A percentile compares a stretch with the other conserved stretches of the same genome.
phyloP scores from a whole-genome alignment of 768 basidiomycete species.

The Calocybe cyanea region DNA sequence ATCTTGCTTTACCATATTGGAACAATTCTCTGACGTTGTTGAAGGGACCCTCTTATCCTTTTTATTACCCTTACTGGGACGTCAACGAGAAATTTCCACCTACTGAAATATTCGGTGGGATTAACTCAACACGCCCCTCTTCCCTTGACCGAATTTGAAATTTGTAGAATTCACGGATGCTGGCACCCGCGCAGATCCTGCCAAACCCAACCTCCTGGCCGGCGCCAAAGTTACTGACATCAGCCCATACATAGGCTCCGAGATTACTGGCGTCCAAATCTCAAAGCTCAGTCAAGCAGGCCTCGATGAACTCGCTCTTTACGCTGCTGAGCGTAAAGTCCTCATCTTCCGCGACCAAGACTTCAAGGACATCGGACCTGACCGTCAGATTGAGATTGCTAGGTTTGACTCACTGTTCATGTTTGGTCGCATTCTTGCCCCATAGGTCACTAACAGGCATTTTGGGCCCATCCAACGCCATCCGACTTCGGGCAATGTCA shows the following conservation, averaged over 20 bases:
- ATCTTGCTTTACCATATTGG: neutral
- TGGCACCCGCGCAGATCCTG: constrained; percentile 43
- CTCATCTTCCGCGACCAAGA: constrained; percentile 58
- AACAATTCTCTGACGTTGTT: neutral
- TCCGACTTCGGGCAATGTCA: constrained; percentile 48
- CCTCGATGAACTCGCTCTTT: constrained; percentile 50
- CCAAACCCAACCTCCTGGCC: constrained; percentile 47
- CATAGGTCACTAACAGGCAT: constrained; percentile 23
- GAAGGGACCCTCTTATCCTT: constrained; percentile 43
- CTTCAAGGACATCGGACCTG: constrained; percentile 53
- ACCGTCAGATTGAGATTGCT: constrained; percentile 50
- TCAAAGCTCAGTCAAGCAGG: constrained; percentile 49
- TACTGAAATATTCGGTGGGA: constrained; percentile 44
- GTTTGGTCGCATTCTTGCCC: neutral
- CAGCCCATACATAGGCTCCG: constrained; percentile 50
- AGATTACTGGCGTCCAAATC: constrained; percentile 47
- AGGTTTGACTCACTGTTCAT: constrained; percentile 21
- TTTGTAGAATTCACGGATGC: constrained; percentile 27
- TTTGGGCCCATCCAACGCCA: constrained; percentile 45
- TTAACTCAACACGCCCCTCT: no score
- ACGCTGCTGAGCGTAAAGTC: constrained; percentile 49
- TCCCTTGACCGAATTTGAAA: no score
- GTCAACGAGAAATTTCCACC: constrained; percentile 46
- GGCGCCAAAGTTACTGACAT: constrained; percentile 36
- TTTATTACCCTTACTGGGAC: constrained; percentile 46